phyloP scores from a whole-genome alignment of 2,329 filamentous ascomycete genomes.

The Dactylellina haptotyla region DNA sequence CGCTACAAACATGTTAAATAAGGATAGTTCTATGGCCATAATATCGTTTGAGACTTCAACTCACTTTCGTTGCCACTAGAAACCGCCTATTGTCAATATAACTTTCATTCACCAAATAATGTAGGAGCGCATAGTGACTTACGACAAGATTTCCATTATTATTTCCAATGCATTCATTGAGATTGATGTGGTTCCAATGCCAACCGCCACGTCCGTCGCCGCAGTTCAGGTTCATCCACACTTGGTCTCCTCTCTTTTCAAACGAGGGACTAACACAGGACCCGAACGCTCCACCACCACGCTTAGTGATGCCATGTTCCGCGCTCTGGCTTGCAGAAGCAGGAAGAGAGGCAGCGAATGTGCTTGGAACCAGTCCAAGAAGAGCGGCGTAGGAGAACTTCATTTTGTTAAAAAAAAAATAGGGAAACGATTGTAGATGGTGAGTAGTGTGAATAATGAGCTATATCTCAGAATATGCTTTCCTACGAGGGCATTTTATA shows the following conservation, averaged over 20 bases:
- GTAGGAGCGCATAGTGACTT: background rate
- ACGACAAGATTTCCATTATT: background rate
- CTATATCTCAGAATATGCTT: background rate
- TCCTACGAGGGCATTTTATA: background rate
- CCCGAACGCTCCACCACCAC: background rate
- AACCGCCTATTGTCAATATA: background rate
- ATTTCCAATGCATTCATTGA: background rate
- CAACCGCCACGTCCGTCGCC: background rate
- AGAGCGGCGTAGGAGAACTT: background rate
- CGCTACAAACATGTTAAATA: background rate
- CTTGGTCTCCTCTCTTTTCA: background rate
- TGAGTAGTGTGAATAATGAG: background rate
- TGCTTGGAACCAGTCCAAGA: background rate
- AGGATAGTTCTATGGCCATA: background rate
- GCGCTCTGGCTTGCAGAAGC: background rate
- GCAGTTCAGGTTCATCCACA: background rate
- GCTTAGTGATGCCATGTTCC: background rate
- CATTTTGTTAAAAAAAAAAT: background rate
- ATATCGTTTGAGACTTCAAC: background rate
- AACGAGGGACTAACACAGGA: background rate
- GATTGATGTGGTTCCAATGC: conserved; percentile 4
- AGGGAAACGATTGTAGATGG: background rate
- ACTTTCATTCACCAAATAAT: too few species aligned
- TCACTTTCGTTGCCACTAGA: conserved; percentile 7
- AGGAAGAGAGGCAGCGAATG: background rate